Conservation (phyloP, 148 eudicot species). For the Suaeda aralocaspica region DNA sequence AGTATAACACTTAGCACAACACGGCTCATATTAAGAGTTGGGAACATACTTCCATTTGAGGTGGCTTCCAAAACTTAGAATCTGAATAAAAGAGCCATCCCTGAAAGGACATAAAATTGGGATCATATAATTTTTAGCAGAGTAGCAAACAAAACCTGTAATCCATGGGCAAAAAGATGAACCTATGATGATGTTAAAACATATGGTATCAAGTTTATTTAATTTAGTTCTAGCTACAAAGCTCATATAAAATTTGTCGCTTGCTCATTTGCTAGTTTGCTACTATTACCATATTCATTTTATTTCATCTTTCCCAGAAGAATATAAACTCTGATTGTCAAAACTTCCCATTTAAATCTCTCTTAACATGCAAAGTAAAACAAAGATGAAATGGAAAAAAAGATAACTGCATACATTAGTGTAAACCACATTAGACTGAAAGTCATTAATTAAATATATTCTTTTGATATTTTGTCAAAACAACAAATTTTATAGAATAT, state of each 20-base stretch:
- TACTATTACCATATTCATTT: not conserved
- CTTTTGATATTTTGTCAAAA: too few relatives aligned
- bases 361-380: not conserved
- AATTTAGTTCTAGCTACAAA: not conserved
- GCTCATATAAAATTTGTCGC: too few relatives aligned
- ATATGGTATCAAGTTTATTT: not conserved
- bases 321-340: not conserved
- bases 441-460: too few relatives aligned
- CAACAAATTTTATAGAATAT: too few relatives aligned
- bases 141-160: slow-evolving; percentile 5
- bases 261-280: not conserved
- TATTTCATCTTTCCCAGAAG: not conserved
- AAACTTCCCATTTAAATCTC: not conserved
- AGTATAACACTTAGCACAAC: not conserved
- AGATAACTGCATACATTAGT: not conserved
- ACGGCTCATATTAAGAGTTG: slow-evolving; percentile 7
- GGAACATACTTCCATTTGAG: slow-evolving; percentile 85
- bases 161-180: not conserved
- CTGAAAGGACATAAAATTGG: slow-evolving; percentile 38
- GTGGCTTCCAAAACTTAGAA: slow-evolving; percentile 90
- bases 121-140: slow-evolving; percentile 3
- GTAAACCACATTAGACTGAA: too few relatives aligned
- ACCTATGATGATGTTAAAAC: not conserved
- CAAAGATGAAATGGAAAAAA: not conserved
- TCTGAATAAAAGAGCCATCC: slow-evolving; percentile 98